Evolutionary conservation across 2,329 filamentous ascomycete genomes (phyloP).

Genomic region (Colletotrichum siamense): DNA sequence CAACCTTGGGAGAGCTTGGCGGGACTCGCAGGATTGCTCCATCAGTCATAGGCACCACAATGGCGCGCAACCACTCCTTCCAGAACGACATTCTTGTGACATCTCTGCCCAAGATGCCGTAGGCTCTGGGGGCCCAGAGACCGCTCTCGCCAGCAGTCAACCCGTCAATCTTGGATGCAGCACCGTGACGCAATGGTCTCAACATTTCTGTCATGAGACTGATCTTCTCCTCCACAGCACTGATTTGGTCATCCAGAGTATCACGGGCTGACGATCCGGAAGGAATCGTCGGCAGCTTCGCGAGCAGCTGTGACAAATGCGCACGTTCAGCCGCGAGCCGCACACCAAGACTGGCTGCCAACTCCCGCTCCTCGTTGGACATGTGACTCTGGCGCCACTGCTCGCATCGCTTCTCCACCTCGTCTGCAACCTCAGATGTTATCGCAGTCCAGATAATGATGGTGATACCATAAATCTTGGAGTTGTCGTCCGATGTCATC

Average conservation of each 20-base stretch:
- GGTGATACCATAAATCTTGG: conserved; percentile 90
- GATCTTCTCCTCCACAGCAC: conserved; percentile 96
- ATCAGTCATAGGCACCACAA: conserved; percentile 95
- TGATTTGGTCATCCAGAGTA: conserved; percentile 89
- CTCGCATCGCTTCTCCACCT: conserved; percentile 83
- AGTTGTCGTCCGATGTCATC: conserved; percentile 93
- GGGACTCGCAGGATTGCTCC: conserved; percentile 83
- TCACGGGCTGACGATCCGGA: conserved; percentile 86
- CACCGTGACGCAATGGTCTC: conserved; percentile 88
- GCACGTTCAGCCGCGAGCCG: conserved; percentile 87
- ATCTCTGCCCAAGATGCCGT: conserved; percentile 89
- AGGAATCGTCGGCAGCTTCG: conserved; percentile 78
- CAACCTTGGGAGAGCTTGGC: conserved; percentile 86
- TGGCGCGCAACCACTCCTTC: conserved; percentile 97
- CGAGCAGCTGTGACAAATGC: conserved; percentile 85
- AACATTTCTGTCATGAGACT: conserved; percentile 95
- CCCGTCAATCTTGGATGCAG: conserved; percentile 96
- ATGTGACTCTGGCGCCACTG: conserved; percentile 86
- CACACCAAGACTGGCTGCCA: conserved; percentile 90
- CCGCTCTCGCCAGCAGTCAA: conserved; percentile 94
- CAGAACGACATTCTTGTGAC: conserved; percentile 86
- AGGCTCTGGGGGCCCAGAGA: conserved; percentile 93
- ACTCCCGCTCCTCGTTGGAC: conserved; percentile 87
- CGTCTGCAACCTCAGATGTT: conserved; percentile 80
- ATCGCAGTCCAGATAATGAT: conserved; percentile 93